Conservation (phyloP, 192 early-diverging fungal genomes). For the Podila clonocystis region DNA sequence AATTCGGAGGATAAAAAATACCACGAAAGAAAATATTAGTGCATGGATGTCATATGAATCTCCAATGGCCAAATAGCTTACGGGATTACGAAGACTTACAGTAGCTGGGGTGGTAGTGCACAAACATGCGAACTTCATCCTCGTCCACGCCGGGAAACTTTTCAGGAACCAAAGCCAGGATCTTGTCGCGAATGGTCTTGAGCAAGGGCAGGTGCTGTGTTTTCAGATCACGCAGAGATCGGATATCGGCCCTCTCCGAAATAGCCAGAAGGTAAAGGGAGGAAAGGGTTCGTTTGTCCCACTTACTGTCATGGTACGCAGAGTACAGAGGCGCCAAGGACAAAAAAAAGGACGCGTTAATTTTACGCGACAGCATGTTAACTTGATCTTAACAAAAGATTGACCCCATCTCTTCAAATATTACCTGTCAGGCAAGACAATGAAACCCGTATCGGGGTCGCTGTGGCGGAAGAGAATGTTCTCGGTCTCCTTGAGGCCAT, state of each 20-base stretch:
- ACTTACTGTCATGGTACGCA: slow-evolving; percentile 60
- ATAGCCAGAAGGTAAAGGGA: slow-evolving; percentile 76
- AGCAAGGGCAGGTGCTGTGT: slow-evolving; percentile 68
- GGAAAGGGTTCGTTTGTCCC: slow-evolving; percentile 71
- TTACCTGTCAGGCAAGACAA: slow-evolving; percentile 79
- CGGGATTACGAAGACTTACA: slow-evolving; percentile 51
- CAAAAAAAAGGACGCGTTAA: not conserved
- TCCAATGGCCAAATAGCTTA: not conserved
- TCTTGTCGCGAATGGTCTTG: slow-evolving; percentile 66
- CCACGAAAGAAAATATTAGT: not conserved
- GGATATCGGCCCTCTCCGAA: slow-evolving; percentile 61
- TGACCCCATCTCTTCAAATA: not conserved
- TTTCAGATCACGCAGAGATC: slow-evolving; percentile 71
- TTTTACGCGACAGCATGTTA: no score
- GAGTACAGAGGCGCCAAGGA: no score
- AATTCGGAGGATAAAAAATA: not conserved
- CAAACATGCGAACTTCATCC: slow-evolving; percentile 73
- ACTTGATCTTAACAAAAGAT: not conserved
- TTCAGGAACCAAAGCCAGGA: slow-evolving; percentile 53
- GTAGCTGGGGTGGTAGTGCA: slow-evolving; percentile 87
- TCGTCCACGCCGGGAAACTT: slow-evolving; percentile 57
- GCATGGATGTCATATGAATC: not conserved
- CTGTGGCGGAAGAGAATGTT: slow-evolving; percentile 70
- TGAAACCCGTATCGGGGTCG: slow-evolving; percentile 71
- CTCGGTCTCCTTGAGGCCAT: slow-evolving; percentile 70